Evolutionary conservation across 2,329 filamentous ascomycete genomes (phyloP).

Genomic region (Mycogone perniciosa): DNA sequence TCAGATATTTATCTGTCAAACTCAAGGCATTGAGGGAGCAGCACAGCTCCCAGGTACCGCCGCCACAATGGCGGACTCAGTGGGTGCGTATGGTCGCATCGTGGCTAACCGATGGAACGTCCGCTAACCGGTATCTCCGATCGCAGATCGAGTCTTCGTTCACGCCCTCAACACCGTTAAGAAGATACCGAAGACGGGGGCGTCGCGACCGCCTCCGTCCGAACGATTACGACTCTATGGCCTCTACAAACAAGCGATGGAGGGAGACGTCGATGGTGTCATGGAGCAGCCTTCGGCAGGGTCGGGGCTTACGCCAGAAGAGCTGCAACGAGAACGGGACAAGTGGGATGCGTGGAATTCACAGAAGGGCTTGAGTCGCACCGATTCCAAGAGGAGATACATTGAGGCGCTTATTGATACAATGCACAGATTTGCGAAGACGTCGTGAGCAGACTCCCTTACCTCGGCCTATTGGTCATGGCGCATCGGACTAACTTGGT

Average conservation of each 20-base stretch:
- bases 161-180: constrained; percentile 98
- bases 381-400: constrained; percentile 89
- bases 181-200: constrained; percentile 90
- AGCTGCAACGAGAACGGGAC: constrained; percentile 53
- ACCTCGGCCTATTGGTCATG: not conserved
- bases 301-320: constrained; percentile 43
- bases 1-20: not conserved
- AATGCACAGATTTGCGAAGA: constrained; percentile 94
- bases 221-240: constrained; percentile 93
- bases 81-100: constrained; percentile 24
- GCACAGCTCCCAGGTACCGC: constrained; percentile 7
- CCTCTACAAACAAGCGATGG: constrained; percentile 98
- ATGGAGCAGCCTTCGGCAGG: constrained; percentile 69
- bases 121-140: constrained; percentile 8
- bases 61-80: constrained; percentile 33
- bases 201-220: constrained; percentile 74
- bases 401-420: constrained; percentile 92
- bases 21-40: constrained; percentile 5
- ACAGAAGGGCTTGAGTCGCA: constrained; percentile 75
- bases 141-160: constrained; percentile 89
- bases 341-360: constrained; percentile 96
- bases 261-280: constrained; percentile 90
- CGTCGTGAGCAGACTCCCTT: constrained; percentile 47
- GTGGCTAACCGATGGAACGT: not conserved
- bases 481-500: not conserved